phyloP scores from a whole-genome alignment of 2,329 filamentous ascomycete genomes.

The Metarhizium rileyi region DNA sequence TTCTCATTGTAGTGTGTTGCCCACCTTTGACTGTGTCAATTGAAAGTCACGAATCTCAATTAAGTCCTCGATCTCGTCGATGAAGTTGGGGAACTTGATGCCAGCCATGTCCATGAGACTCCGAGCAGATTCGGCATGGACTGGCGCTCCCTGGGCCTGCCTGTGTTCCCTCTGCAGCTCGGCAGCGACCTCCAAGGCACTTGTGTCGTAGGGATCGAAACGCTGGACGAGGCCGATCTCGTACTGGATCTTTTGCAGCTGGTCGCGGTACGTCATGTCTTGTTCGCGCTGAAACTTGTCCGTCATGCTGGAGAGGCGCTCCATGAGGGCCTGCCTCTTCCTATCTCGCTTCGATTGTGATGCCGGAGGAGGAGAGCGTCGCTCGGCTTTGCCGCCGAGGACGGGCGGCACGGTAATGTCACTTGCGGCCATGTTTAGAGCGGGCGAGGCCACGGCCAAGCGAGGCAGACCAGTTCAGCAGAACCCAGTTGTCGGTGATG shows the following conservation, averaged over 20 bases:
- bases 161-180: conserved; percentile 49
- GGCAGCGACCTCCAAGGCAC: conserved; percentile 62
- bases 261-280: conserved; percentile 76
- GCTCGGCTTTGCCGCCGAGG: conserved; percentile 23
- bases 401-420: conserved; percentile 24
- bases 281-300: conserved; percentile 71
- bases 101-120: conserved; percentile 67
- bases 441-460: neutral
- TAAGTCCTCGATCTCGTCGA: conserved; percentile 76
- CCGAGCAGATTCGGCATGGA: conserved; percentile 34
- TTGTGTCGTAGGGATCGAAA: conserved; percentile 68
- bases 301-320: conserved; percentile 67
- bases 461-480: neutral
- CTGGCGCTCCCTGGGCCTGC: conserved; percentile 31
- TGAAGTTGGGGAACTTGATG: conserved; percentile 74
- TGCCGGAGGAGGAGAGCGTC: conserved; percentile 26
- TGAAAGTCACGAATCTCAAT: conserved; percentile 82
- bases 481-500: neutral
- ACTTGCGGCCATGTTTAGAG: conserved; percentile 27
- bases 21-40: conserved; percentile 70
- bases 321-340: conserved; percentile 70
- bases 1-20: conserved; percentile 15
- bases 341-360: conserved; percentile 81
- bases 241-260: conserved; percentile 83
- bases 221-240: conserved; percentile 80